Evolutionary conservation across 2,329 filamentous ascomycete species (phyloP), one percentile per base, ranked within the genome.

Genomic region (Fusarium sp.): DNA sequence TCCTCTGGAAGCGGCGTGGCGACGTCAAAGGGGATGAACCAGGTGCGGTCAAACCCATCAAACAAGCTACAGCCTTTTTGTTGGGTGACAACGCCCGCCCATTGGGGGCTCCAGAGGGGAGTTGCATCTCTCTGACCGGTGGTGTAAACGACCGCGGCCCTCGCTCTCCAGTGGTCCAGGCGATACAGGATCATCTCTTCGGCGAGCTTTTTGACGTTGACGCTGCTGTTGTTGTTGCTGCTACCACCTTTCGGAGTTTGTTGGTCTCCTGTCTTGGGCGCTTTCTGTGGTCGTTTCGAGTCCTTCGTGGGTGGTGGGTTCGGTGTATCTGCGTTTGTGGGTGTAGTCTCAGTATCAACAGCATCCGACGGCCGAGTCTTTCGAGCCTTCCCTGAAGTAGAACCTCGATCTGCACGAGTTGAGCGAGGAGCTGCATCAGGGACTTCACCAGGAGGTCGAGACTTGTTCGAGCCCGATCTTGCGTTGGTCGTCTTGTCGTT

Each of bases 11-110:
- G 32, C 9, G 70, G 68, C 13, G 68, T 66, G 13, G 32, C 37
- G 11, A 43, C 37, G 18, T 76, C 68, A 23, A 72, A 71, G 3
- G 77, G 77, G 5, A 79, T 52, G 63, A 73, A 78, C 77, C 74
- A 79, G 20, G 59, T 75, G 18, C 68, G 65, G 30, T 78, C 73
- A 34, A 75, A 79, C 3, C 77, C 77, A 58, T 79, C 77, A 39
- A 73, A 79, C 6, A 77, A 6, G 16, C 37, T 68, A 32, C 77
- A 63, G 5, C 74, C 76, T 60, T 62, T 57, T 8, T 23, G 10
- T 5, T 37, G 54, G 14, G 45, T 20, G 25, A 63, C 50, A 10
- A 63, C 32, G 4, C 64, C 56, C 7, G 67, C 69, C 43, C 66
- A 72, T 23, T 70, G 67, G 27, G 70, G 72, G 16, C 71, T 78